Percentiles rank a stretch among this genome's conserved stretches.
Evolutionary conservation across 2,329 filamentous ascomycete genomes (phyloP).

Genomic region (Diaporthe sp.): DNA sequence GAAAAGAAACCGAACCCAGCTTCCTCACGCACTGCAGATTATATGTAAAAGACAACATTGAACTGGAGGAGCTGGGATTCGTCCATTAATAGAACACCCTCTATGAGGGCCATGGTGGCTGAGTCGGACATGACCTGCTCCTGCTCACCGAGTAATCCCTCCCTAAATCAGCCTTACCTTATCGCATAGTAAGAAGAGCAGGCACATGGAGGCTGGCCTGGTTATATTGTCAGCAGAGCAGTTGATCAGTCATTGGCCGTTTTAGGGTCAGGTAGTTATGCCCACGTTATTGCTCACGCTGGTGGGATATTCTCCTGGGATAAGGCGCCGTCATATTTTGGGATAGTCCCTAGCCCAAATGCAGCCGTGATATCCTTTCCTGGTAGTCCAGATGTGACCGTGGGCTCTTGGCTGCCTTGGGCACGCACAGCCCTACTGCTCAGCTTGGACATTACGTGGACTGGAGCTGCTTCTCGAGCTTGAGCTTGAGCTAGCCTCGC

Average conservation of each 20-base stretch:
- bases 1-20: neutral
- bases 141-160: neutral
- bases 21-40: neutral
- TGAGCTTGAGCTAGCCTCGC: constrained; percentile 2
- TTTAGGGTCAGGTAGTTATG: neutral
- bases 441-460: neutral
- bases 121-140: constrained; percentile 9
- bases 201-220: neutral
- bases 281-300: neutral
- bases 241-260: neutral
- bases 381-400: neutral
- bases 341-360: constrained; percentile 10
- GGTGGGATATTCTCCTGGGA: neutral
- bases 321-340: constrained; percentile 4
- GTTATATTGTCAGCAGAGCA: neutral
- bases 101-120: constrained; percentile 7
- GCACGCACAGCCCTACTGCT: constrained; percentile 20
- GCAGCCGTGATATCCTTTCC: constrained; percentile 5
- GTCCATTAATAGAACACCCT: constrained; percentile 12
- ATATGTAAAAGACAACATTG: neutral
- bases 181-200: neutral
- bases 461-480: neutral
- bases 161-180: neutral
- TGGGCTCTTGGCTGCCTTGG: constrained; percentile 14
- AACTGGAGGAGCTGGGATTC: neutral